These are phyloP conservation scores for Fusarium sp. DNA, from an alignment of 2,329 filamentous ascomycete genomes.

Conservation along the genomic window DNA sequence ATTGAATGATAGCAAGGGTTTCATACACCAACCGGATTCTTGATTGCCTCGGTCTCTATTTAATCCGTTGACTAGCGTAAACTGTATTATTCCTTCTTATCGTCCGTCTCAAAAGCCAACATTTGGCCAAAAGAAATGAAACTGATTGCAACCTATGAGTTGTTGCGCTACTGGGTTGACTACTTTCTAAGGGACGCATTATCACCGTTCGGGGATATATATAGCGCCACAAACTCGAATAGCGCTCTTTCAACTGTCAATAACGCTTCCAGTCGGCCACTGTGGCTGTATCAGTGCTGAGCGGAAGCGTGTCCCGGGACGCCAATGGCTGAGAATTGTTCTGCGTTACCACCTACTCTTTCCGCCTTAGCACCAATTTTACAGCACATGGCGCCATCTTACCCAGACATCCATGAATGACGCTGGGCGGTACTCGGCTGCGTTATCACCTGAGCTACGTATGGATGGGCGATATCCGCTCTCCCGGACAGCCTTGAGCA, in stretches of 20 bases:
- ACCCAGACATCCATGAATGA: background rate
- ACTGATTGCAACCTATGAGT: background rate
- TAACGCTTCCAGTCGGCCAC: background rate
- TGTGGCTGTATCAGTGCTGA: background rate
- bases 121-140: background rate
- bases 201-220: constrained; percentile 13
- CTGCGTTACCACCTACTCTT: constrained; percentile 13
- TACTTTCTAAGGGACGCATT: background rate
- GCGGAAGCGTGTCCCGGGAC: background rate
- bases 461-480: background rate
- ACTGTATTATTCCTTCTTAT: background rate
- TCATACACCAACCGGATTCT: background rate
- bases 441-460: background rate
- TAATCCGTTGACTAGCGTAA: background rate
- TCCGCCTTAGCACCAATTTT: constrained; percentile 5
- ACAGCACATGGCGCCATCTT: background rate
- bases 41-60: background rate
- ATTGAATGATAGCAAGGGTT: constrained; percentile 2
- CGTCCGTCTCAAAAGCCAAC: background rate
- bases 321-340: constrained; percentile 8
- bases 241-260: constrained; percentile 3
- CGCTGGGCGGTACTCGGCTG: too few species aligned
- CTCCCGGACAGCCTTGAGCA: background rate
- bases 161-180: background rate
- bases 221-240: constrained; percentile 12